Conservation (phyloP, 306 rosid genomes). For the Pyrus communis region DNA sequence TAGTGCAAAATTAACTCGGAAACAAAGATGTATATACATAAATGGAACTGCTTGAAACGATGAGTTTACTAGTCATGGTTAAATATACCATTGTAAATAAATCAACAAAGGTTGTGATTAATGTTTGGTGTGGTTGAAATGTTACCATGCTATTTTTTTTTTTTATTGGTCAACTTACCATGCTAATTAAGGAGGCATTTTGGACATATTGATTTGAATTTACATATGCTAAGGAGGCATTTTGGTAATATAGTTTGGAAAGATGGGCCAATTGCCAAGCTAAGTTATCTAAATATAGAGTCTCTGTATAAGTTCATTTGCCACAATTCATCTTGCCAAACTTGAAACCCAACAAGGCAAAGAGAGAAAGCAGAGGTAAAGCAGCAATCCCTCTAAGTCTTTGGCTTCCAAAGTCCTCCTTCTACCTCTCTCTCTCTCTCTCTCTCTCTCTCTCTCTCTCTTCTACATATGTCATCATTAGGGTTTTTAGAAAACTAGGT, state of each 20-base stretch:
- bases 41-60: neutral
- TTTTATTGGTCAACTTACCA: too few species aligned
- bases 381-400: neutral
- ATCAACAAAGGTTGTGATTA: neutral
- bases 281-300: neutral
- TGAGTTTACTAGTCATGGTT: neutral
- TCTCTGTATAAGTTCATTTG: neutral
- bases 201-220: neutral
- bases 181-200: neutral
- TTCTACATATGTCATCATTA: neutral
- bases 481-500: conserved; percentile 3
- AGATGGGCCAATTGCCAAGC: neutral
- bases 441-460: neutral
- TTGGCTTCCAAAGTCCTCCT: neutral
- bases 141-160: neutral
- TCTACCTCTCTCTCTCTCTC: neutral
- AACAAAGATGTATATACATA: neutral
- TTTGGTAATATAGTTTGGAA: neutral
- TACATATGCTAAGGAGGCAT: too few species aligned
- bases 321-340: neutral
- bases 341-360: neutral
- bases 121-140: neutral
- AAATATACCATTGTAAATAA: too few species aligned
- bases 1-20: neutral
- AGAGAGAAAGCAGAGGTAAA: conserved; percentile 1